These are phyloP conservation scores for Lactifluus piperatus DNA, from an alignment of 768 basidiomycete species.

Conservation along the genomic window DNA sequence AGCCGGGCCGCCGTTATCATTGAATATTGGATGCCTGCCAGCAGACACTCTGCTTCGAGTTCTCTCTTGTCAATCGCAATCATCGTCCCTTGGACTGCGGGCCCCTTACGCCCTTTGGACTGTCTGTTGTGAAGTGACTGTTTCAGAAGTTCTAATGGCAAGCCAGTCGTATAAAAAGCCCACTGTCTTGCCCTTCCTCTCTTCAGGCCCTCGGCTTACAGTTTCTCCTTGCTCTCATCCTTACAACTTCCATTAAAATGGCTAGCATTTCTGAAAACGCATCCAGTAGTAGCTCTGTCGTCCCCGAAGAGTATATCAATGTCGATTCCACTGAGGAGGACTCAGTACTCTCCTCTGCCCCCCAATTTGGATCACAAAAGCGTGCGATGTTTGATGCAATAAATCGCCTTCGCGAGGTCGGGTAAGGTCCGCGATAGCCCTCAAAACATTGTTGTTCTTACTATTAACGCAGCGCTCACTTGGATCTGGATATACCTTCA, in stretches of 20 bases:
- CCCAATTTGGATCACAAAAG: slow-evolving; percentile 33
- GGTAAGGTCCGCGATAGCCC: slow-evolving; percentile 31
- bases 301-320: too few species aligned
- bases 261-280: neutral
- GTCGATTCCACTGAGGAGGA: neutral
- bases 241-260: neutral
- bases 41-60: too few species aligned
- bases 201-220: neutral
- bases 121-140: too few species aligned
- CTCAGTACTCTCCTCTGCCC: slow-evolving; percentile 46
- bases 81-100: too few species aligned
- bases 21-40: too few species aligned
- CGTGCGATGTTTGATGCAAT: slow-evolving; percentile 49
- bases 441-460: slow-evolving; percentile 1
- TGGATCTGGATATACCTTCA: slow-evolving; percentile 63
- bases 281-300: too few species aligned
- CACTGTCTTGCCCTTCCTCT: neutral
- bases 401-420: slow-evolving; percentile 52
- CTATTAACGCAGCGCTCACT: slow-evolving; percentile 41
- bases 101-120: neutral
- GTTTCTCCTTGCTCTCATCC: neutral
- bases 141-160: neutral
- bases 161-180: neutral
- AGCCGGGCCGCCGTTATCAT: neutral
- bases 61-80: too few species aligned